phyloP scores from a whole-genome alignment of 2,329 filamentous ascomycete genomes.

The Dactylellina sp. region DNA sequence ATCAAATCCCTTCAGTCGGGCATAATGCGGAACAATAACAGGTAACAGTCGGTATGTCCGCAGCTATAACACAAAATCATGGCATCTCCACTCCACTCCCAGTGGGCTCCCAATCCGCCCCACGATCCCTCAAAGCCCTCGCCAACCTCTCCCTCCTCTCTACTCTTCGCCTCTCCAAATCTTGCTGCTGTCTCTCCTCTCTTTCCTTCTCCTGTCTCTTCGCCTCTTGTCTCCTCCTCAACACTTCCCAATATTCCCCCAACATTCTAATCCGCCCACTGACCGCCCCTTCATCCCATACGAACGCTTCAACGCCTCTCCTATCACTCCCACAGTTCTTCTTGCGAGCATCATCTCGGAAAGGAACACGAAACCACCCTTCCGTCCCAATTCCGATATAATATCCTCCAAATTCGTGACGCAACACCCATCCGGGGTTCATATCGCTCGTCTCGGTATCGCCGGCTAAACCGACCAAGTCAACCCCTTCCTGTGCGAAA shows the following conservation, averaged over 20 bases:
- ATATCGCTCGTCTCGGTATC: not conserved
- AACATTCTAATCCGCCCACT: constrained; percentile 16
- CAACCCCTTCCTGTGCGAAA: not conserved
- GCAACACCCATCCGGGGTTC: constrained; percentile 15
- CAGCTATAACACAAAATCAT: too few species aligned
- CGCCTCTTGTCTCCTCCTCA: not conserved
- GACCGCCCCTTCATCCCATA: constrained; percentile 2
- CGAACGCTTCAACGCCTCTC: constrained; percentile 6
- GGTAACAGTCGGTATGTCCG: too few species aligned
- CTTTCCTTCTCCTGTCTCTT: not conserved
- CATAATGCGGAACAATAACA: too few species aligned
- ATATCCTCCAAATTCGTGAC: constrained; percentile 1
- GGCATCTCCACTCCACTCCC: not conserved
- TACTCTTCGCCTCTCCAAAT: not conserved
- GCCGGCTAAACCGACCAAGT: not conserved
- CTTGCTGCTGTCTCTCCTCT: not conserved
- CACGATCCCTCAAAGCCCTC: constrained; percentile 5
- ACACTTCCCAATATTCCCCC: constrained; percentile 18
- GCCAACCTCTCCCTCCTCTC: constrained; percentile 7
- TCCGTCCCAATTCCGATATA: constrained; percentile 4
- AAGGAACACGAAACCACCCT: constrained; percentile 27
- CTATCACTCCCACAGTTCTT: not conserved
- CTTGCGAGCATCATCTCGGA: not conserved
- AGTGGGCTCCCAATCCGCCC: not conserved
- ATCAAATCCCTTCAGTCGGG: too few species aligned